These are phyloP conservation scores for Emmonsiellopsis sp. DNA, from an alignment of 2,329 filamentous ascomycete species.

Conservation along the genomic window DNA sequence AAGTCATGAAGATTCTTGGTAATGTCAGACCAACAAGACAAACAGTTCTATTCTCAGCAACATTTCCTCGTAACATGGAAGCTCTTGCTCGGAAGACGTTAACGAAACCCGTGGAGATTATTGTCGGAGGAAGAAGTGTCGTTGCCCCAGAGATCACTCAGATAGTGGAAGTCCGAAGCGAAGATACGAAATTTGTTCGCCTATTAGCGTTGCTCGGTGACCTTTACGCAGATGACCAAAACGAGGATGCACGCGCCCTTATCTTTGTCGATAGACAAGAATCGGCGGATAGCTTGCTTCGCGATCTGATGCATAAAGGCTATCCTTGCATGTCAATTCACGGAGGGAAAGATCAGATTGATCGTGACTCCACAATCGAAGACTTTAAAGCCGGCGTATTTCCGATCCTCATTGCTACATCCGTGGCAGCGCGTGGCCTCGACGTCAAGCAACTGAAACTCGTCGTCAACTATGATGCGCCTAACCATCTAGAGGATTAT, in stretches of 20 bases:
- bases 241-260: conserved; percentile 81
- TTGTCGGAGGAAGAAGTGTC: conserved; percentile 72
- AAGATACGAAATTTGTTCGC: conserved; percentile 73
- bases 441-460: conserved; percentile 95
- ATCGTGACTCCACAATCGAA: conserved; percentile 81
- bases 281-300: conserved; percentile 70
- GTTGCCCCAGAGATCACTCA: conserved; percentile 71
- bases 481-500: conserved; percentile 92
- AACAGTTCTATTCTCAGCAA: conserved; percentile 92
- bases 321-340: conserved; percentile 92
- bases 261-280: conserved; percentile 92
- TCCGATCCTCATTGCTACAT: conserved; percentile 86
- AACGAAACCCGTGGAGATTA: conserved; percentile 77
- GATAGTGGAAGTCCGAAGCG: conserved; percentile 76
- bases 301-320: conserved; percentile 70
- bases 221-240: conserved; percentile 59
- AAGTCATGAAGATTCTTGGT: conserved; percentile 91
- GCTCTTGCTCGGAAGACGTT: conserved; percentile 81
- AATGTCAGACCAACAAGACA: conserved; percentile 89
- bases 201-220: conserved; percentile 80
- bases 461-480: conserved; percentile 90
- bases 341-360: conserved; percentile 85
- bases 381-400: conserved; percentile 90
- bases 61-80: conserved; percentile 90
- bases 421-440: conserved; percentile 85